Evolutionary conservation across 2,329 filamentous ascomycete species (phyloP).

Genomic region (Sporothrix dimorphospora): DNA sequence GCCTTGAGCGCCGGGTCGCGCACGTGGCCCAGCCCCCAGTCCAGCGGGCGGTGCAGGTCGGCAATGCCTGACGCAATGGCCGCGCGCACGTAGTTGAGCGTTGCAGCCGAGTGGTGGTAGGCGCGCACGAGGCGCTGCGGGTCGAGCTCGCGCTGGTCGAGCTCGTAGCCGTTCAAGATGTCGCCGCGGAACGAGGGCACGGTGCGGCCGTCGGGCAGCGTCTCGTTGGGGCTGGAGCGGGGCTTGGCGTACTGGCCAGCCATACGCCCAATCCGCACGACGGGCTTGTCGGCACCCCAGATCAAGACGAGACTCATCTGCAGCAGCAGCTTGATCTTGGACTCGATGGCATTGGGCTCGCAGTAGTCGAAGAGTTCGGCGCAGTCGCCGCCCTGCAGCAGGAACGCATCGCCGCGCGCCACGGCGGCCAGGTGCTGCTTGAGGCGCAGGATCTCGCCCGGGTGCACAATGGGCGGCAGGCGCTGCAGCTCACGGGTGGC

Average conservation of each 20-base stretch:
- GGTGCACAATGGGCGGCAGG: constrained; percentile 78
- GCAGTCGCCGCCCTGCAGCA: constrained; percentile 95
- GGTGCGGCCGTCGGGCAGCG: constrained; percentile 71
- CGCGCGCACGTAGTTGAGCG: constrained; percentile 88
- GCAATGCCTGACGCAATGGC: constrained; percentile 86
- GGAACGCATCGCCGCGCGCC: constrained; percentile 85
- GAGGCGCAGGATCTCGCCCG: constrained; percentile 77
- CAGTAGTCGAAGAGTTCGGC: constrained; percentile 98
- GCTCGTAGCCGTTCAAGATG: constrained; percentile 86
- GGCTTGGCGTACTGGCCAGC: constrained; percentile 98
- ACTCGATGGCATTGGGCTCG: constrained; percentile 83
- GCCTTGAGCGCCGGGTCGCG: constrained; percentile 79
- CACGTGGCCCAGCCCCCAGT: constrained; percentile 94
- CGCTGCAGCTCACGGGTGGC: constrained; percentile 66
- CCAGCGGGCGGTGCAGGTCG: constrained; percentile 87
- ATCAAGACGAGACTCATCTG: constrained; percentile 97
- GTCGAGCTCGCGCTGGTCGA: constrained; percentile 77
- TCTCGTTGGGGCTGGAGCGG: constrained; percentile 82
- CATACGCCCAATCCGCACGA: constrained; percentile 93
- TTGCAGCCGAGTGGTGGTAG: constrained; percentile 94
- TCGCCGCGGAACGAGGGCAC: constrained; percentile 93
- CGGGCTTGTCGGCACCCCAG: constrained; percentile 79
- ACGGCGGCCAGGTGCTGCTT: constrained; percentile 81
- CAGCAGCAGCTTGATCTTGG: constrained; percentile 93
- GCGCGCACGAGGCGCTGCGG: constrained; percentile 83